Conservation (phyloP, 495 filamentous ascomycete species). For the Eremomyces bilateralis region DNA sequence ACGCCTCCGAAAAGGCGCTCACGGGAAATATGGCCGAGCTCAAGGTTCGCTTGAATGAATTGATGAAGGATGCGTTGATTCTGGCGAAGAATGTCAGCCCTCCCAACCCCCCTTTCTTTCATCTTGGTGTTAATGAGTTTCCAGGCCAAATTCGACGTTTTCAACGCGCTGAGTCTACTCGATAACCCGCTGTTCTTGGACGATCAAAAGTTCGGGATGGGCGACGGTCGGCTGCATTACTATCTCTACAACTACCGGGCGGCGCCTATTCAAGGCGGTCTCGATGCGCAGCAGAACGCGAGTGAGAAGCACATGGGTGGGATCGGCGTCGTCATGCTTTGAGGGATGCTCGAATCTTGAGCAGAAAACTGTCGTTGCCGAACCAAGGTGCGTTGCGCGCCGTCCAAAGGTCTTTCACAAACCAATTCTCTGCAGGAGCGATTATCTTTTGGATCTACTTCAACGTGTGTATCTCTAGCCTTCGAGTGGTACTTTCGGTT, state of each 20-base stretch:
- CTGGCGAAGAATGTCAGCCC: constrained; percentile 49
- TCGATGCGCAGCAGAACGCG: constrained; percentile 51
- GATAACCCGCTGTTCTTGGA: constrained; percentile 88
- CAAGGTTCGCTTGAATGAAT: constrained; percentile 45
- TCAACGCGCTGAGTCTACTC: constrained; percentile 81
- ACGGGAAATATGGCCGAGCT: constrained; percentile 29
- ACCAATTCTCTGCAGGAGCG: no score
- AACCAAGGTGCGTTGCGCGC: no score
- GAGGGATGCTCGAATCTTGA: no score
- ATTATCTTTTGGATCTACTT: no score
- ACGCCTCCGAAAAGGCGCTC: constrained; percentile 70
- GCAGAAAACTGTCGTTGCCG: no score
- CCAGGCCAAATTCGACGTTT: constrained; percentile 71
- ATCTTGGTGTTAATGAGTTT: constrained; percentile 3
- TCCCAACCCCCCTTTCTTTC: not conserved
- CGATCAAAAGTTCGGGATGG: constrained; percentile 78
- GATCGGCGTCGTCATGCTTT: constrained; percentile 75
- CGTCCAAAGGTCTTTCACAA: no score
- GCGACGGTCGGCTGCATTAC: constrained; percentile 84
- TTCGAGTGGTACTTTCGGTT: no score
- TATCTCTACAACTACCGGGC: constrained; percentile 95
- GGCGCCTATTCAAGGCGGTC: constrained; percentile 56
- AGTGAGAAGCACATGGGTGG: constrained; percentile 62
- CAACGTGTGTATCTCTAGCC: no score
- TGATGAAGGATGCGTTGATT: constrained; percentile 73